Evolutionary conservation across 768 basidiomycete genomes (phyloP), one percentile per base, ranked within the genome.

Genomic region (Steccherinum ochraceum): DNA sequence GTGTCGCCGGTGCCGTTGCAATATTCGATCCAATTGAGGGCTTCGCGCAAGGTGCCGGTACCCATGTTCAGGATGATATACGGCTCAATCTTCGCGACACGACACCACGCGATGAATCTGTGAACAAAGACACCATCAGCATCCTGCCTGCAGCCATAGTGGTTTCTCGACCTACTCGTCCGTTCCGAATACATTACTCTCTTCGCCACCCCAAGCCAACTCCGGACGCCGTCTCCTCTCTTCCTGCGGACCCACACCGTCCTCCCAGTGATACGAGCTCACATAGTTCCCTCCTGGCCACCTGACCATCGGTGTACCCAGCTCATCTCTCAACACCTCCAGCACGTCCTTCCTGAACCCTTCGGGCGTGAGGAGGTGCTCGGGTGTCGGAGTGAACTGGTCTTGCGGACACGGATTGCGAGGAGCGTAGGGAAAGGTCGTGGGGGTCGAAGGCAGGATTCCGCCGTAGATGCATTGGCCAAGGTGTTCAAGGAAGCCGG

Each of bases 1-100:
- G 71, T 70, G 50, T 70, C 64, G 1, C 68, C 67, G 0, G 64
- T 69, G 0, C 78, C 76, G 52, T 83, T 83, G 60, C 80, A 82
- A 61, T 83, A 84, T 53, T 84, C 82, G 13, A 83, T 51, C 80
- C 78, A 81, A 5, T 71, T 74, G 20, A 84, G 63, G 0, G 80
- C 80, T 40, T 82, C 80, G 50, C 80, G 78, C 5, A 79, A 67
- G 0, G 78, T 80, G 3, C 82, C 80, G 0, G 80, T 81, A 3
- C 80, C 82, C 81, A 83, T 81, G 61, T 82, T 82, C 24, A 81
- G 58, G 55, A 79, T 78, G 44, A 83, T 74, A 59, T 73, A 82
- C 1, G 81, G 82, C 60, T 83, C 80, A 11, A 73, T 72, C 4
- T 72, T 73, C 1, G 77, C 64, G 12, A 64, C 69, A 11, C 73